Evolutionary conservation across 768 basidiomycete species (phyloP), one percentile per base, ranked within the genome.

Genomic region (Tricholoma flavovirens): DNA sequence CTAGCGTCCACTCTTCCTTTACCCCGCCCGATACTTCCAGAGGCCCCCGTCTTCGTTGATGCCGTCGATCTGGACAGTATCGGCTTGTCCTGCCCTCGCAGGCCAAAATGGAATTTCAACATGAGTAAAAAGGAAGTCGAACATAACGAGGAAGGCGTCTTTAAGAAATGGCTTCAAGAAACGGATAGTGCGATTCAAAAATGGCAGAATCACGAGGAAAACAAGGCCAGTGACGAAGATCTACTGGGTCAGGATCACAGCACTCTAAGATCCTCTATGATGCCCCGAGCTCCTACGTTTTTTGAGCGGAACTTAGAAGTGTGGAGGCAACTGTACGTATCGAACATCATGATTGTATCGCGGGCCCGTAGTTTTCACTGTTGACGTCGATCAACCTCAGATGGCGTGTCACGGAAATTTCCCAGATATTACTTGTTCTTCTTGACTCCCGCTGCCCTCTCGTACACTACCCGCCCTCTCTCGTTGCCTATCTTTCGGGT

Each of bases 331-430:
- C 73, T 98, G 84, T 91, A 69, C 62, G 88, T 77, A 7, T 33
- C 52, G 53, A 54, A 38, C 32, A 32, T 49, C 43, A 19, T 14
- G 46, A 2, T 51, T n/a, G n/a, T n/a, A n/a, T n/a, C n/a, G n/a
- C n/a, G n/a, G 35, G 56, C 33, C 49, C 49, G 49, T 49, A 30
- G 55, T 48, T 55, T 40, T 67, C 19, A 59, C 58, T 5, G 24
- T 26, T 26, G 24, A 26, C n/a, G 14, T 40, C 51, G 8, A 49
- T n/a, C 21, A 38, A 36, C 42, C 50, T 6, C 62, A 92, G 89
- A 62, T 98, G 96, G 96, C 83, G 96, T 35, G 95, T 97, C 19
- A 84, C 87, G 5, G 96, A 98, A 71, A 87, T 90, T 22, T 91
- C 91, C 0, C 83, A 93, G 62, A 90, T 98, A 60, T 75, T 98